A percentile compares a stretch with the other conserved stretches of the same genome.
Conservation (phyloP, 2,329 filamentous ascomycete genomes). For the Apiospora pterosperma region DNA sequence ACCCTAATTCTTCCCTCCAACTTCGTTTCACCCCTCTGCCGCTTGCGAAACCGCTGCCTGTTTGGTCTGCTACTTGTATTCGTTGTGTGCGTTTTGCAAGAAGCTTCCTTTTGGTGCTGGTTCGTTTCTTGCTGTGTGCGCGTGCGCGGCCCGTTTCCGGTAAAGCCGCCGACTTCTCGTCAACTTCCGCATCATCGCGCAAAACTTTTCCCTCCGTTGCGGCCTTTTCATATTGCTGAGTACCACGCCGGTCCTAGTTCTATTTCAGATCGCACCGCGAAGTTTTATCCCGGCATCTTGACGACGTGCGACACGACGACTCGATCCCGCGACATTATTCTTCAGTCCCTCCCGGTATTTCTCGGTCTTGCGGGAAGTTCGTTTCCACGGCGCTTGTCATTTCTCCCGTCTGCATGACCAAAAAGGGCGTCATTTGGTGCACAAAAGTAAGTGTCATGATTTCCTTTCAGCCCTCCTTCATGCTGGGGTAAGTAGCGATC, state of each 20-base stretch:
- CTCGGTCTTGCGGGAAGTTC: slow-evolving; percentile 11
- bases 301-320: not conserved
- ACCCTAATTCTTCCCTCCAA: slow-evolving; percentile 22
- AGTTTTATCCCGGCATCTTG: not conserved
- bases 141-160: slow-evolving; percentile 28
- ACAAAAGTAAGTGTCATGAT: slow-evolving; percentile 11
- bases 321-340: not conserved
- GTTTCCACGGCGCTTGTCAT: slow-evolving; percentile 10
- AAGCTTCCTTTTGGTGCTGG: slow-evolving; percentile 30
- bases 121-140: slow-evolving; percentile 27
- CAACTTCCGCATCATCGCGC: slow-evolving; percentile 24
- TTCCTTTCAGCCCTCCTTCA: not conserved
- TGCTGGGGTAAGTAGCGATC: slow-evolving; percentile 1
- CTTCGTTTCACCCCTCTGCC: slow-evolving; percentile 11
- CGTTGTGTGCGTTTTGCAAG: slow-evolving; percentile 33
- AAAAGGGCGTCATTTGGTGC: slow-evolving; percentile 9
- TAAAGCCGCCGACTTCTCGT: slow-evolving; percentile 11
- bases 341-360: slow-evolving; percentile 5
- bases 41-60: slow-evolving; percentile 29
- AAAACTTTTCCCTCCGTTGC: slow-evolving; percentile 15
- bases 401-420: slow-evolving; percentile 9
- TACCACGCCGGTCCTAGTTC: slow-evolving; percentile 11
- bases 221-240: slow-evolving; percentile 23
- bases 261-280: slow-evolving; percentile 6
- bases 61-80: slow-evolving; percentile 30